Evolutionary conservation across 768 basidiomycete genomes (phyloP), one percentile per base, ranked within the genome.

Genomic region (Tylopilus subfusipes): DNA sequence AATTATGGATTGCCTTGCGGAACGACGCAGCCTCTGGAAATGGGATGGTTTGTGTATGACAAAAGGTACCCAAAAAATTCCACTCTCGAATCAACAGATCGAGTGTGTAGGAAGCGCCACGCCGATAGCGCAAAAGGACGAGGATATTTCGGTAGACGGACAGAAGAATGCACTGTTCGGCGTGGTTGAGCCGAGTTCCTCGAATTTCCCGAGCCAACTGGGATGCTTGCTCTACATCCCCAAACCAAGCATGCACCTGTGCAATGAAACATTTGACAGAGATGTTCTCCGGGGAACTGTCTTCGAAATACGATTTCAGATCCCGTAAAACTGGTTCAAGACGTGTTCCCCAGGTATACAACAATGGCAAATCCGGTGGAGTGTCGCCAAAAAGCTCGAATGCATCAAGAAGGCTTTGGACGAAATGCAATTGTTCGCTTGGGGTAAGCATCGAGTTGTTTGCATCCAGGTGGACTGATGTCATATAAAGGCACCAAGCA

Each of bases 41-140:
- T 5, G 57, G 22, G n/a, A 21, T 16, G 30, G 54, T 29, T 42
- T 33, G 52, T 33, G 42, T 8, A 18, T 33, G 46, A 24, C 69
- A 56, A 53, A 70, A 65, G 8, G 57, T 42, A 4, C 62, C 61
- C 25, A 79, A 42, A 42, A 62, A 53, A 0, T 53, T 48, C 76
- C 76, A 78, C 31, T 81, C 70, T 30, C 63, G 58, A 33, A 75
- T 55, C n/a, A 81, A 56, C 27, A 76, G 66, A 44, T 75, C 70
- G 33, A 83, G 60, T 9, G 72, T 73, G 9, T 64, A 64, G 5
- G 59, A 21, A 19, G 71, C 58, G 44, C 70, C 73, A 25, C 63
- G 66, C 53, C 69, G 71, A 19, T 68, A 65, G 25, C 68, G 68
- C 22, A 70, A 68, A 16, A 75, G 73, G 14, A 68, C 63, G 34